Evolutionary conservation across 805 yeast species (phyloP), one percentile per base, ranked within the genome.

Genomic region (Schizosaccharomyces octosporus): DNA sequence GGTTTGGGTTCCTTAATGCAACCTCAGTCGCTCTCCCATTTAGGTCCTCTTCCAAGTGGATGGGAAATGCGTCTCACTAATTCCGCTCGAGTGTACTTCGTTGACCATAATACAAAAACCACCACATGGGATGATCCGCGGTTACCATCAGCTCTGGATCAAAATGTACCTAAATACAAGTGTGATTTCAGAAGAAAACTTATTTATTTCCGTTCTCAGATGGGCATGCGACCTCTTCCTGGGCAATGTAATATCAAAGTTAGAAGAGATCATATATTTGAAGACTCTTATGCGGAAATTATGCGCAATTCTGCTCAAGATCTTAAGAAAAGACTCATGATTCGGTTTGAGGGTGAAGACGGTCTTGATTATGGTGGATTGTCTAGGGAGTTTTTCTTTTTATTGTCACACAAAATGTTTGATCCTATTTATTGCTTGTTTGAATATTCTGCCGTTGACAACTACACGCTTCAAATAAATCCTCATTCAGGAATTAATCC

Each of bases 71-170:
- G 99, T 74, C 79, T 93, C 69, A 94, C 99, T 55, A 93, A 93
- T 73, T 93, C 98, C 0, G 97, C 98, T 9, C 81, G 99, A 72
- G 98, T 93, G 27, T 93, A 93, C 72, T 93, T 93, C 72, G 99
- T 93, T 66, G 99, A 93, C 73, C 99, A 93, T 76, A 93, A 93
- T 74, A 93, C 99, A 41, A 93, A 93, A 75, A 93, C 99, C 0
- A 93, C 99, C 0, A 93, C 99, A 1, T 93, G 99, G 99, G 99
- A 93, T 73, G 99, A 93, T 71, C 99, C 99, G 65, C 83, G 99
- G 70, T 78, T 93, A 71, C 99, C 99, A 61, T 87, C 97, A 5
- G 86, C 95, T 7, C 76, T 93, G 67, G 99, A 93, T 72, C 97
- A 93, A 75, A 90, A 90, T 67, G 99, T 93, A 67, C 99, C 99